These are phyloP conservation scores for Phaeotremella skinneri DNA, from an alignment of 768 basidiomycete species.

Conservation along the genomic window DNA sequence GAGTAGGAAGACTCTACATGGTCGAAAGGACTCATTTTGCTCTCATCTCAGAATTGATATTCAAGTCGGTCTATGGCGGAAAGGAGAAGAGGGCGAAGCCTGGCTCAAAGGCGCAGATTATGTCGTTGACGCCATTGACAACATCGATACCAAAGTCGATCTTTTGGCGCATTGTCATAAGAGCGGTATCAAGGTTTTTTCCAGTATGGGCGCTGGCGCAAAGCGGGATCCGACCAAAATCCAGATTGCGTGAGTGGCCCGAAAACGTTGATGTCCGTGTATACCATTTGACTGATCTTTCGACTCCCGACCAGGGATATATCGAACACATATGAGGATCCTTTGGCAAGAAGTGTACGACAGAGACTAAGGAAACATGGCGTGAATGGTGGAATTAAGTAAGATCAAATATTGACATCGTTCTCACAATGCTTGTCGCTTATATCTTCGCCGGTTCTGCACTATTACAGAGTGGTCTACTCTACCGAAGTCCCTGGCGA, in stretches of 20 bases:
- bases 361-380: slow-evolving; percentile 57
- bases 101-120: slow-evolving; percentile 84
- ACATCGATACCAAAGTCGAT: slow-evolving; percentile 94
- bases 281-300: neutral
- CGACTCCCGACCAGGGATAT: slow-evolving; percentile 64
- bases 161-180: slow-evolving; percentile 83
- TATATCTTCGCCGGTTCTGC: slow-evolving; percentile 54
- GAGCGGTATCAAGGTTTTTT: slow-evolving; percentile 80
- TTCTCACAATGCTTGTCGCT: slow-evolving; percentile 1
- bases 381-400: slow-evolving; percentile 54
- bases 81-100: slow-evolving; percentile 64
- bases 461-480: slow-evolving; percentile 79
- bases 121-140: slow-evolving; percentile 99
- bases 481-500: slow-evolving; percentile 90
- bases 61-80: slow-evolving; percentile 78
- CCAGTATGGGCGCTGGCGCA: slow-evolving; percentile 94
- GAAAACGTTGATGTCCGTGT: neutral
- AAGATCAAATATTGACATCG: slow-evolving; percentile 22
- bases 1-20: slow-evolving; percentile 14
- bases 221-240: slow-evolving; percentile 93
- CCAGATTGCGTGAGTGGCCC: slow-evolving; percentile 62
- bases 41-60: slow-evolving; percentile 63
- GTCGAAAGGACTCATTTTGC: too few species aligned
- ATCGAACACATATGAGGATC: slow-evolving; percentile 87
- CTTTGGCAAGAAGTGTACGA: slow-evolving; percentile 86